A percentile compares a stretch with the other conserved stretches of the same genome.
Conservation (phyloP, 176 grass and related monocot genomes). For the Triticum dicoccoides region DNA sequence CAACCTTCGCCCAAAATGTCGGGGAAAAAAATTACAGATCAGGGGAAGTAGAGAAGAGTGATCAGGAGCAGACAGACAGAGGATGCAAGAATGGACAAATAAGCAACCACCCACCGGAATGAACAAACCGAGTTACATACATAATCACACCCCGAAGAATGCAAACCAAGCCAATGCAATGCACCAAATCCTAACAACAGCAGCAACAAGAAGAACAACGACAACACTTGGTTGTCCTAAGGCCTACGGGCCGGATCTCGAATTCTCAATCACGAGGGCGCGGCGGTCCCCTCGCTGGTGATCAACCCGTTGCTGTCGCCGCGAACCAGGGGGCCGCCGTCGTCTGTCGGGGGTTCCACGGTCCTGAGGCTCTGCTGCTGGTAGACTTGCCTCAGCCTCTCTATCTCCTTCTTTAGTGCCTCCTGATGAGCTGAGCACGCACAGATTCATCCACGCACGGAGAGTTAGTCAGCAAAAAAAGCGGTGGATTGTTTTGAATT, state of each 20-base stretch:
- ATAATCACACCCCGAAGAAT: constrained; percentile 25
- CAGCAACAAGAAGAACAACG: not conserved
- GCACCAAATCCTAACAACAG: constrained; percentile 33
- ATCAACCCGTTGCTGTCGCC: constrained; percentile 35
- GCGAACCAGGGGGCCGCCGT: constrained; percentile 5
- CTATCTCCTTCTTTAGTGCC: constrained; percentile 71
- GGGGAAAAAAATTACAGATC: constrained; percentile 49
- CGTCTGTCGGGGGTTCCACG: constrained; percentile 17
- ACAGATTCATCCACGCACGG: not conserved
- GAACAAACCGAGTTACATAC: constrained; percentile 41
- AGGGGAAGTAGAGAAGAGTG: constrained; percentile 30
- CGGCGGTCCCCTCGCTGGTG: constrained; percentile 34
- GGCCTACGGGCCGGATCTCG: constrained; percentile 9
- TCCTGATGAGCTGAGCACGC: constrained; percentile 69
- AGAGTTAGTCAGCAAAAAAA: not conserved
- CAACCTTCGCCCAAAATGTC: constrained; percentile 51
- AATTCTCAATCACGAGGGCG: constrained; percentile 27
- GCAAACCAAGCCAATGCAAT: constrained; percentile 1
- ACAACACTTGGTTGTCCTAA: constrained; percentile 19
- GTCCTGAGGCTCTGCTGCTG: constrained; percentile 54
- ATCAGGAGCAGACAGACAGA: constrained; percentile 9
- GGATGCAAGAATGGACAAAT: constrained; percentile 38
- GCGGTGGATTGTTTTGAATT: not conserved
- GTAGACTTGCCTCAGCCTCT: constrained; percentile 78
- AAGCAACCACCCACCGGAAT: not conserved